Conservation (phyloP, 2,329 filamentous ascomycete genomes). For the Xylaria sp. region DNA sequence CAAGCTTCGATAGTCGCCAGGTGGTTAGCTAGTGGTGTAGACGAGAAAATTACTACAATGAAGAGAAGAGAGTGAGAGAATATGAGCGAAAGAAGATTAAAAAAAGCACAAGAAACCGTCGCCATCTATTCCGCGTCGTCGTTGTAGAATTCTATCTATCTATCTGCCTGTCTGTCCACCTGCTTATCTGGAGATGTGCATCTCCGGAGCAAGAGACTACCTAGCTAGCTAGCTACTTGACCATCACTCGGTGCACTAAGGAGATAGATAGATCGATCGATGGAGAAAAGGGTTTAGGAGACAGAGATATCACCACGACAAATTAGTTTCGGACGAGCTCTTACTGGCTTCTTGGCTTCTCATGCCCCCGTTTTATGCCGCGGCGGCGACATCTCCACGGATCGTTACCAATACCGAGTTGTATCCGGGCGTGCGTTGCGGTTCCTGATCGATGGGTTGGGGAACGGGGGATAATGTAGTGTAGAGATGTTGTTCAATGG, state of each 20-base stretch:
- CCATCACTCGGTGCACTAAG: background rate
- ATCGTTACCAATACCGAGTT: constrained; percentile 27
- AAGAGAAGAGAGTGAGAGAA: constrained; percentile 16
- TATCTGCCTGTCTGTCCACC: constrained; percentile 4
- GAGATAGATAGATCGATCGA: constrained; percentile 21
- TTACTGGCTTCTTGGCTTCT: constrained; percentile 11
- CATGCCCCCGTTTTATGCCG: constrained; percentile 2
- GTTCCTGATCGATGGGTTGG: constrained; percentile 9
- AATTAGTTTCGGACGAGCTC: background rate
- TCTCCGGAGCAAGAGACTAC: constrained; percentile 42
- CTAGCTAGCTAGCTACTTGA: background rate
- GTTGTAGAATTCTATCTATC: background rate
- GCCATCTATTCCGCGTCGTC: background rate
- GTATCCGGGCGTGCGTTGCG: background rate
- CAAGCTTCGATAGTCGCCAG: background rate
- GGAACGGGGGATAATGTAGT: background rate
- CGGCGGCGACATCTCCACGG: constrained; percentile 35
- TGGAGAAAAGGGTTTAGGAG: background rate
- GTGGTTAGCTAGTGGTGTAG: background rate
- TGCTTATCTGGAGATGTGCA: constrained; percentile 40
- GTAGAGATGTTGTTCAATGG: background rate
- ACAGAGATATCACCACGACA: constrained; percentile 6
- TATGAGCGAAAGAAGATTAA: background rate
- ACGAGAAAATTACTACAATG: constrained; percentile 10
- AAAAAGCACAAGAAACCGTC: constrained; percentile 6